phyloP scores from a whole-genome alignment of 179 eudicot genomes.

The Beta macrorhiza region DNA sequence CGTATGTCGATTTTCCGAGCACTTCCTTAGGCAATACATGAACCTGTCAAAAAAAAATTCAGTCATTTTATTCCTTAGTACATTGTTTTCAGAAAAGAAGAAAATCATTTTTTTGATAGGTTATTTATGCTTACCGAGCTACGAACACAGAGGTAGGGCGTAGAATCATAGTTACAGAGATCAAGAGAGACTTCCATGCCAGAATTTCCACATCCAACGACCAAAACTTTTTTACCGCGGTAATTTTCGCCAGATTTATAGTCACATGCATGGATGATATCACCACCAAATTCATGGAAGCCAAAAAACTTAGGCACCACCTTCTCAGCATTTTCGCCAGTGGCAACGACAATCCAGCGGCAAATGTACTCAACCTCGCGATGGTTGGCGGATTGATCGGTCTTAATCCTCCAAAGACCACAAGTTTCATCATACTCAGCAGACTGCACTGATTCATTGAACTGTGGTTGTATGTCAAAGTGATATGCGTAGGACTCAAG shows the following conservation, averaged over 20 bases:
- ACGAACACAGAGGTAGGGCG: constrained; percentile 72
- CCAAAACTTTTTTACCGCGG: constrained; percentile 61
- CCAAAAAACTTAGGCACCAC: constrained; percentile 89
- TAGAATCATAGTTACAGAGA: constrained; percentile 72
- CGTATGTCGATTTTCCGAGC: constrained; percentile 74
- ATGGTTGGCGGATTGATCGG: constrained; percentile 18
- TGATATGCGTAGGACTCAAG: constrained; percentile 67
- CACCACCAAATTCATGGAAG: constrained; percentile 63
- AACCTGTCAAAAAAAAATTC: constrained; percentile 40
- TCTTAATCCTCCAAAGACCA: constrained; percentile 86
- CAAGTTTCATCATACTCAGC: constrained; percentile 88
- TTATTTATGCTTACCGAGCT: constrained; percentile 63
- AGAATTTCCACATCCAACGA: constrained; percentile 95
- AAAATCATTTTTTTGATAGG: no score
- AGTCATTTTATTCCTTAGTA: background rate
- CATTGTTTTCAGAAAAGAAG: background rate
- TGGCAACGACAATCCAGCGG: constrained; percentile 93
- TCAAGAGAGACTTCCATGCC: constrained; percentile 99
- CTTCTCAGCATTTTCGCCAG: constrained; percentile 93
- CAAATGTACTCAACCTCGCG: constrained; percentile 79
- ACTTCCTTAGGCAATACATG: constrained; percentile 90
- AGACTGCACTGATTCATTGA: constrained; percentile 69
- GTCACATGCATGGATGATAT: constrained; percentile 79
- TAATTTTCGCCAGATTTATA: constrained; percentile 72
- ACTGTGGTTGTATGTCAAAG: constrained; percentile 67